Evolutionary conservation across 2,329 filamentous ascomycete genomes (phyloP), one percentile per base, ranked within the genome.

Genomic region (Fusarium transvaalense): DNA sequence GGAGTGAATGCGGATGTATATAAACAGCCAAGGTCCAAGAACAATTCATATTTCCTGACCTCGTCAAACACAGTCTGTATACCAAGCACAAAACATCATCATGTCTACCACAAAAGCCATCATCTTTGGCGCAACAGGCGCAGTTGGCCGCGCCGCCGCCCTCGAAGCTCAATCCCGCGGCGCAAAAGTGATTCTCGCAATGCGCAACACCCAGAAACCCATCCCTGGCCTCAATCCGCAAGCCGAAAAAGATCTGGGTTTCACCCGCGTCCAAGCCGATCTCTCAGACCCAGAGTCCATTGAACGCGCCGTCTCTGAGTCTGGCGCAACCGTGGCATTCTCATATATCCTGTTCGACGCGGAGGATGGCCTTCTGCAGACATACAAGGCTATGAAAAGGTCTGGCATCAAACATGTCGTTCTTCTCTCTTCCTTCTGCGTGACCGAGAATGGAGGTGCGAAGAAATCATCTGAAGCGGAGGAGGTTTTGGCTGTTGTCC

Each of bases 71-170:
- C 10, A 6, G 4, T 4, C 2, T 4, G 1, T 3, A n/a, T 43
- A 25, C 17, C 3, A 8, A 13, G 3, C 8, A 6, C 2, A 37
- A 4, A 2, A 1, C n/a, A 38, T 7, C 8, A 31, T 2, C 5
- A 66, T 66, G 63, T 38, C 63, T 29, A 2, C 62, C 4, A 23
- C 41, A 6, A 63, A 56, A 23, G 51, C 51, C 19, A 67, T 67
- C 41, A 51, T 67, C 17, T 67, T 67, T 14, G 64, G 64, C 21
- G 51, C 64, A 37, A 52, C 64, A 25, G 64, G 64, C 37, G 21
- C 63, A 15, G 63, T 67, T 8, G 64, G 57, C 10, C 56, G 64
- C 3, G 46, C 64, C 1, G 63, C 63, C 1, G 57, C 57, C 5
- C n/a, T 67, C 3, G 57, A 67, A 15, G 63, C 57, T 17, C 64